Evolutionary conservation across 495 filamentous ascomycete species (phyloP).

Genomic region (Penicillium arizonense): DNA sequence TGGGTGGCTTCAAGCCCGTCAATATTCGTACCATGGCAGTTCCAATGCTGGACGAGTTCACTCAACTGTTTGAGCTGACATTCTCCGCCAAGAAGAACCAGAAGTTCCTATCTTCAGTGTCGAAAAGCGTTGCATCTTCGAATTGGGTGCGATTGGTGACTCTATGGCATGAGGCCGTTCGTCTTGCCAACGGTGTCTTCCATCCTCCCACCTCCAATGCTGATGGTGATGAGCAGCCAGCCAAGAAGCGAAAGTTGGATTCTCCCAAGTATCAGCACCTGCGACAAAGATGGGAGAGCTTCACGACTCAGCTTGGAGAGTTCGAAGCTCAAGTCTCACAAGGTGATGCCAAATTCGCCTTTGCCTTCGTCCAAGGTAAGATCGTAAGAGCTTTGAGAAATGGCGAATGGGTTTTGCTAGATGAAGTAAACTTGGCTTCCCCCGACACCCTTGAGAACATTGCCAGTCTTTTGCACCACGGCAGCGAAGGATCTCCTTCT

Average conservation of each 20-base stretch:
- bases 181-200: conserved; percentile 75
- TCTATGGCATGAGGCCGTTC: conserved; percentile 85
- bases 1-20: conserved; percentile 95
- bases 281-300: conserved; percentile 75
- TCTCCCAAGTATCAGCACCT: conserved; percentile 63
- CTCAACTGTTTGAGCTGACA: conserved; percentile 78
- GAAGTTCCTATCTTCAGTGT: conserved; percentile 74
- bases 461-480: conserved; percentile 74
- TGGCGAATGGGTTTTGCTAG: conserved; percentile 96
- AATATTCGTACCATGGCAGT: conserved; percentile 84
- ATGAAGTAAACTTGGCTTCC: conserved; percentile 96
- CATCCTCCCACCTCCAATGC: conserved; percentile 36
- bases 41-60: conserved; percentile 91
- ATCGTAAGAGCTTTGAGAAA: conserved; percentile 89
- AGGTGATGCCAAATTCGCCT: conserved; percentile 81
- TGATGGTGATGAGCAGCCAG: conserved; percentile 55
- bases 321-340: conserved; percentile 80
- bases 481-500: conserved; percentile 64
- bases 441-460: conserved; percentile 94
- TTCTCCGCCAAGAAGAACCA: conserved; percentile 86
- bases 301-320: conserved; percentile 70
- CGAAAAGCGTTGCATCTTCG: conserved; percentile 72
- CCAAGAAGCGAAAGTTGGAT: conserved; percentile 81
- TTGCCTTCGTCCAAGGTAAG: conserved; percentile 92
- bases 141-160: conserved; percentile 82